phyloP scores from a whole-genome alignment of 192 early-diverging fungal species.

The Backusella circina region DNA sequence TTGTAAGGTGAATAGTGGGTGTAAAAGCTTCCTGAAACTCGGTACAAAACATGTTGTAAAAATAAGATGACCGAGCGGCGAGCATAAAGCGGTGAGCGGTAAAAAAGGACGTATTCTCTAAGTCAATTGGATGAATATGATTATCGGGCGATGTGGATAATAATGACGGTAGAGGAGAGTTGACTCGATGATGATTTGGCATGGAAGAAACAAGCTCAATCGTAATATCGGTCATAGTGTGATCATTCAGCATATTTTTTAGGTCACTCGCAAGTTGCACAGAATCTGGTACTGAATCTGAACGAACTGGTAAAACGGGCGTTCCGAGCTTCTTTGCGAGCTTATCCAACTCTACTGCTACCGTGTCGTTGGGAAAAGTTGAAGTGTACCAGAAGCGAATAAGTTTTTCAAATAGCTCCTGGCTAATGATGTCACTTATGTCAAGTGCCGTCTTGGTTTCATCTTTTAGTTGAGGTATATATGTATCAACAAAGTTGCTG shows the following conservation, averaged over 20 bases:
- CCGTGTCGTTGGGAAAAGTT: neutral
- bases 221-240: neutral
- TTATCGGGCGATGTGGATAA: neutral
- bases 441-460: neutral
- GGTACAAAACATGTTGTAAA: conserved; percentile 24
- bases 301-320: neutral
- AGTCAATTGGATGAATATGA: neutral
- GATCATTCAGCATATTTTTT: neutral
- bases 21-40: conserved; percentile 11
- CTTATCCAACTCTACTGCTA: neutral
- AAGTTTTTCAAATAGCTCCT: neutral
- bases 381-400: conserved; percentile 30
- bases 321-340: neutral
- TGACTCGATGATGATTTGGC: neutral
- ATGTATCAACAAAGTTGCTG: neutral
- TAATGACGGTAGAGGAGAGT: neutral
- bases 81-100: conserved; percentile 29
- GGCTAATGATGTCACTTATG: neutral
- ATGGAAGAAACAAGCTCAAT: neutral
- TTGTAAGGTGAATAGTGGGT: conserved; percentile 14
- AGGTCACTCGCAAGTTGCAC: conserved; percentile 1
- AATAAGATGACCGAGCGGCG: conserved; percentile 30
- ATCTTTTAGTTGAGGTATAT: neutral
- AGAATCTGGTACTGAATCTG: neutral
- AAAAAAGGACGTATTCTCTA: neutral